These are phyloP conservation scores for Gossypium lobatum DNA, from an alignment of 441 rosid species.

Conservation along the genomic window DNA sequence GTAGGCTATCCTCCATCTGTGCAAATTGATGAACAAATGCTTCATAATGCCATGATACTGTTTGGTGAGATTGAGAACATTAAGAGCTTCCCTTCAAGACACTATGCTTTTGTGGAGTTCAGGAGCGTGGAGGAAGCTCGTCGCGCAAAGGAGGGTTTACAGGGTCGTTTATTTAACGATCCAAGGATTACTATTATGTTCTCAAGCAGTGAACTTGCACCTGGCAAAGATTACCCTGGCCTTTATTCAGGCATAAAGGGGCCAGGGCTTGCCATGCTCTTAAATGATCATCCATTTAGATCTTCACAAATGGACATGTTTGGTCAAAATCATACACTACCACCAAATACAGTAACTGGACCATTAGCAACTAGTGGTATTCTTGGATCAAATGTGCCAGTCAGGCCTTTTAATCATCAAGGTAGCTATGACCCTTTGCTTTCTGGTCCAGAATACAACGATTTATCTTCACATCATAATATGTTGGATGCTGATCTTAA, in stretches of 20 bases:
- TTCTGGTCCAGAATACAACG: slow-evolving; percentile 45
- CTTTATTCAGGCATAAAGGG: slow-evolving; percentile 56
- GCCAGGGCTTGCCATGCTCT: slow-evolving; percentile 45
- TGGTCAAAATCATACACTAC: slow-evolving; percentile 35
- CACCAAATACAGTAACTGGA: slow-evolving; percentile 27
- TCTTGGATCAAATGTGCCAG: slow-evolving; percentile 35
- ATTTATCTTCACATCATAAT: slow-evolving; percentile 27
- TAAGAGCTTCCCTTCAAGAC: slow-evolving; percentile 74
- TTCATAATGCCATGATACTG: slow-evolving; percentile 91
- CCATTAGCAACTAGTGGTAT: slow-evolving; percentile 31
- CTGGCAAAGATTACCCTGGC: slow-evolving; percentile 46
- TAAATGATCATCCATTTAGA: slow-evolving; percentile 40
- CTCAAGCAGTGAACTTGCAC: slow-evolving; percentile 62
- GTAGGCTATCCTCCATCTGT: slow-evolving; percentile 90
- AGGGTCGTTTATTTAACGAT: slow-evolving; percentile 84
- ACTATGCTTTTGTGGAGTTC: slow-evolving; percentile 89
- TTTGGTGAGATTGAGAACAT: slow-evolving; percentile 97
- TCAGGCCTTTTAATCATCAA: slow-evolving; percentile 19
- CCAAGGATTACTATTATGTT: slow-evolving; percentile 86
- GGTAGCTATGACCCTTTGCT: slow-evolving; percentile 46
- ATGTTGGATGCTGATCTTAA: slow-evolving; percentile 31
- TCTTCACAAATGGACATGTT: slow-evolving; percentile 37
- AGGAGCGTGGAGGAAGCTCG: slow-evolving; percentile 94
- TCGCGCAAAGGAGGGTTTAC: slow-evolving; percentile 84
- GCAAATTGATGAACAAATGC: slow-evolving; percentile 86